phyloP scores from a whole-genome alignment of 805 yeast species.

The Yarrowia alimentaria region DNA sequence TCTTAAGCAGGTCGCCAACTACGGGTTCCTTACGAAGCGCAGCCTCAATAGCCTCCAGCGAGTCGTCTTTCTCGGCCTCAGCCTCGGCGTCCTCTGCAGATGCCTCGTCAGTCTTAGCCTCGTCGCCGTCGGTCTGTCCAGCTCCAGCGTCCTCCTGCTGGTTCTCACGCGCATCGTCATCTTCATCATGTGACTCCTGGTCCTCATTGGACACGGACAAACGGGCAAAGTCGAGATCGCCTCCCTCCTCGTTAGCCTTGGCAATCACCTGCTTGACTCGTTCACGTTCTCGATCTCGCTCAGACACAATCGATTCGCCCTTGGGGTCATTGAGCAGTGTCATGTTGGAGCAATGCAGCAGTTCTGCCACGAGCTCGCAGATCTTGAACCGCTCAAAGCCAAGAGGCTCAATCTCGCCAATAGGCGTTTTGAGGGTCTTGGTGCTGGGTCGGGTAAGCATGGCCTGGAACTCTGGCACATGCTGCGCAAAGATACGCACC shows the following conservation, averaged over 20 bases:
- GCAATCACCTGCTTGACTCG: slow-evolving; percentile 44
- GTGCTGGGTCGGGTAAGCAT: slow-evolving; percentile 48
- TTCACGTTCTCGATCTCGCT: slow-evolving; percentile 66
- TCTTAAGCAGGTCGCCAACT: slow-evolving; percentile 84
- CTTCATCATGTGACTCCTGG: slow-evolving; percentile 20
- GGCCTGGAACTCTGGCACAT: slow-evolving; percentile 65
- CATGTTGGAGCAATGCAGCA: slow-evolving; percentile 97
- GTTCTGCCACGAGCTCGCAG: slow-evolving; percentile 89
- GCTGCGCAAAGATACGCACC: slow-evolving; percentile 71
- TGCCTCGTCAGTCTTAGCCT: background rate
- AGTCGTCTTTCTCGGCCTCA: slow-evolving; percentile 31
- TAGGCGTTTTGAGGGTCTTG: slow-evolving; percentile 54
- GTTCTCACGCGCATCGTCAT: slow-evolving; percentile 6
- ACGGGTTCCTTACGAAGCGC: slow-evolving; percentile 58
- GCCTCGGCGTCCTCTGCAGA: slow-evolving; percentile 1
- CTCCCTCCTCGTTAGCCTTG: slow-evolving; percentile 32
- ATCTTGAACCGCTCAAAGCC: slow-evolving; percentile 91
- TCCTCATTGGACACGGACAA: slow-evolving; percentile 37
- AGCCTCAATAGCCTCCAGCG: slow-evolving; percentile 41
- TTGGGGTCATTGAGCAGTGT: slow-evolving; percentile 74
- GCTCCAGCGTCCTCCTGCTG: background rate
- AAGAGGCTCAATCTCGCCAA: slow-evolving; percentile 66
- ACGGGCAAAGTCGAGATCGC: slow-evolving; percentile 29
- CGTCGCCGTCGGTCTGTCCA: background rate
- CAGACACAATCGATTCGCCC: slow-evolving; percentile 64